A percentile compares a stretch with the other conserved stretches of the same genome.
Conservation (phyloP, 176 grass and related monocot species). For the Oryza nivara region DNA sequence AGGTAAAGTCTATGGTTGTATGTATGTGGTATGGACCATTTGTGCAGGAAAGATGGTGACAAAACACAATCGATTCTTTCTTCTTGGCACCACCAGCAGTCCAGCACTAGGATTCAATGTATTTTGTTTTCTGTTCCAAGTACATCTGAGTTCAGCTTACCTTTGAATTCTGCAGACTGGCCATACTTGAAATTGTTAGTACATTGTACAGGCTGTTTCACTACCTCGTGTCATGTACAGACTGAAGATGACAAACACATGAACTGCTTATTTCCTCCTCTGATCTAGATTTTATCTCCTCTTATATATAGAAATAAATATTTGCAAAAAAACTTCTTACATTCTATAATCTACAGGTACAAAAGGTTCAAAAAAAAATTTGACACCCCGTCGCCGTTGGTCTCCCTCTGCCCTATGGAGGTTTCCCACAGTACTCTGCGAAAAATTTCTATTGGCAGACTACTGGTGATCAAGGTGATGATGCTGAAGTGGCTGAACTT, state of each 20-base stretch:
- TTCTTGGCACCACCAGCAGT: conserved; percentile 21
- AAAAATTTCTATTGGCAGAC: conserved; percentile 42
- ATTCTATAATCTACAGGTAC: conserved; percentile 71
- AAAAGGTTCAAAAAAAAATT: conserved; percentile 24
- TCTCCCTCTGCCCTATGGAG: conserved; percentile 24
- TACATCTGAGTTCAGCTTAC: conserved; percentile 37
- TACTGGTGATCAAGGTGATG: conserved; percentile 51
- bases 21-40: conserved; percentile 42
- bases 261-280: conserved; percentile 40
- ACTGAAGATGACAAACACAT: conserved; percentile 35
- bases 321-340: conserved; percentile 67
- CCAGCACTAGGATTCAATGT: conserved; percentile 19
- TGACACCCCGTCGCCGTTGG: conserved; percentile 2
- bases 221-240: conserved; percentile 48
- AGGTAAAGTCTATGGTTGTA: conserved; percentile 9
- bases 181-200: conserved; percentile 2
- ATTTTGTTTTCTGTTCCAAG: conserved; percentile 21
- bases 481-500: conserved; percentile 57
- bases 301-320: conserved; percentile 67
- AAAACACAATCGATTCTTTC: conserved; percentile 32
- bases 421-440: conserved; percentile 6
- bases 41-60: conserved; percentile 35
- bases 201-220: conserved; percentile 23
- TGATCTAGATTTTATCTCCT: conserved; percentile 55
- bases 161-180: conserved; percentile 14